Evolutionary conservation across 2,329 filamentous ascomycete species (phyloP).

Genomic region (Fusarium tupiense): DNA sequence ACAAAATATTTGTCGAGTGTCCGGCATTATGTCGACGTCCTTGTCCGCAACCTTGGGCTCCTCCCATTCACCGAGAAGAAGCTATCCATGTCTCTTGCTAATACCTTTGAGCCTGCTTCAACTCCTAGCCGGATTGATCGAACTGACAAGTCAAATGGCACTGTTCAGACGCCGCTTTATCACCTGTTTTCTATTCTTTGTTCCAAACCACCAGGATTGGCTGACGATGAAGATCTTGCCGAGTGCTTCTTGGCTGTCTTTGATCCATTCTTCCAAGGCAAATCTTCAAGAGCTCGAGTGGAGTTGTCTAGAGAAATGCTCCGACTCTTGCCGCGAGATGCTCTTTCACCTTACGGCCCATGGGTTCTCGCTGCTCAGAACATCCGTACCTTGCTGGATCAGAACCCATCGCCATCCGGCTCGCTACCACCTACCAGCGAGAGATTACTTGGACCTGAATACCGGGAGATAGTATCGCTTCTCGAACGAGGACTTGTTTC

Average conservation of each 20-base stretch:
- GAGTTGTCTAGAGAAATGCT: conserved; percentile 63
- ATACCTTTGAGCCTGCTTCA: conserved; percentile 69
- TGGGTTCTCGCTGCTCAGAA: conserved; percentile 63
- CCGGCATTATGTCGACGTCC: conserved; percentile 59
- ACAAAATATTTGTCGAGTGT: conserved; percentile 65
- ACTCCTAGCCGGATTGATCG: conserved; percentile 71
- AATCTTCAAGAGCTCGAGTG: conserved; percentile 54
- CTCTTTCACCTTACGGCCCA: conserved; percentile 57
- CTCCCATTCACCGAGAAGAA: conserved; percentile 72
- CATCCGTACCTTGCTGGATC: conserved; percentile 55
- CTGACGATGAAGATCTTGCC: conserved; percentile 58
- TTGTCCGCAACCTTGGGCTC: conserved; percentile 63
- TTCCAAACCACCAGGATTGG: conserved; percentile 57
- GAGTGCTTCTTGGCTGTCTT: conserved; percentile 63
- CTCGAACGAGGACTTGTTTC: conserved; percentile 68
- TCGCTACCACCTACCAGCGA: conserved; percentile 44
- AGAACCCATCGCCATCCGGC: conserved; percentile 28
- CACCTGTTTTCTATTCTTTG: conserved; percentile 72
- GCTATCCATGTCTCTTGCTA: conserved; percentile 60
- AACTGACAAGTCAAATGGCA: conserved; percentile 59
- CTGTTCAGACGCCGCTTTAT: conserved; percentile 68
- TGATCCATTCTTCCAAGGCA: conserved; percentile 66
- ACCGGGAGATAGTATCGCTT: conserved; percentile 74
- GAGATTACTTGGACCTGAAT: conserved; percentile 70
- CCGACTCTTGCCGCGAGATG: conserved; percentile 57